Conservation (phyloP, 2,329 filamentous ascomycete species). For the Diplodia sapinea region DNA sequence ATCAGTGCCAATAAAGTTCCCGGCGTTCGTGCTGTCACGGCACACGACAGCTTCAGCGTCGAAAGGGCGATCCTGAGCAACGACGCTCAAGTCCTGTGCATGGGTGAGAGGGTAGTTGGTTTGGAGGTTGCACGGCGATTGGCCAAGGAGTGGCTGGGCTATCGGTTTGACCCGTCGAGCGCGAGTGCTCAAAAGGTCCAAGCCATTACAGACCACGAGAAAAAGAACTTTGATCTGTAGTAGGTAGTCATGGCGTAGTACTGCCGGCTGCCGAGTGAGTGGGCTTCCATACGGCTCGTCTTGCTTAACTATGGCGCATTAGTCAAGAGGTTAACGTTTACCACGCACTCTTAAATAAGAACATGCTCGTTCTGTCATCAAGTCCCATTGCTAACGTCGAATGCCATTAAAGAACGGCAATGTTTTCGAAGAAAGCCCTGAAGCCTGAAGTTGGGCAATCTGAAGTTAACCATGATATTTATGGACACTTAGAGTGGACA, state of each 20-base stretch:
- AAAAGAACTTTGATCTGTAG: conserved; percentile 36
- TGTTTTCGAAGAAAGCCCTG: too few species aligned
- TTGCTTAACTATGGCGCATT: background rate
- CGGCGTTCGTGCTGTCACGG: conserved; percentile 84
- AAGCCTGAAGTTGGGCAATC: too few species aligned
- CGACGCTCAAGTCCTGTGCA: conserved; percentile 84
- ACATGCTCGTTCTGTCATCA: background rate
- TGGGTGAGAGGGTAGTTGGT: conserved; percentile 83
- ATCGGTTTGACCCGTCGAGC: conserved; percentile 74
- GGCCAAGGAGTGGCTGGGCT: conserved; percentile 82
- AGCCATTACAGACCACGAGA: conserved; percentile 57
- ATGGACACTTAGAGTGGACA: too few species aligned
- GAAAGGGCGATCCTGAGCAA: conserved; percentile 83
- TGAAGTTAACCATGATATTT: too few species aligned
- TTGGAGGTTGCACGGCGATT: conserved; percentile 78
- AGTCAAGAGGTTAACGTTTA: background rate
- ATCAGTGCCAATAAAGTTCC: conserved; percentile 89
- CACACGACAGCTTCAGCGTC: conserved; percentile 84
- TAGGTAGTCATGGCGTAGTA: background rate
- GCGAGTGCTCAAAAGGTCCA: conserved; percentile 64
- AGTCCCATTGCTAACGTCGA: background rate
- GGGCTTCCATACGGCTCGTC: background rate
- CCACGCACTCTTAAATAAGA: background rate
- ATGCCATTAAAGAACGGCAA: background rate
- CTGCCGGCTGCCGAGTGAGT: background rate